Evolutionary conservation across 306 rosid species (phyloP).

Genomic region (Prunus mongolica): DNA sequence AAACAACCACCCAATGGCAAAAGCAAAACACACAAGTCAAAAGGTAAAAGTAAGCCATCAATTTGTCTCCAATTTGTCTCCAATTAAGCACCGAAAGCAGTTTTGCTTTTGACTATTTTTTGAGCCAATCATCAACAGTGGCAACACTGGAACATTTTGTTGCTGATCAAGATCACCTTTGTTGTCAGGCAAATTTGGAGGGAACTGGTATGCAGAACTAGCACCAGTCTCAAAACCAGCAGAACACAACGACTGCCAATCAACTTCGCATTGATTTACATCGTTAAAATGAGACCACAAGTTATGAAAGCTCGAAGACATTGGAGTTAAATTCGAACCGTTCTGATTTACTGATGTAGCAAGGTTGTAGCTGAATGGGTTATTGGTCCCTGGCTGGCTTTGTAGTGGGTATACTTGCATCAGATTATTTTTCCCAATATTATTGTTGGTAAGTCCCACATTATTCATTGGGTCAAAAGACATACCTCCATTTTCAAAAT

Average conservation of each 20-base stretch:
- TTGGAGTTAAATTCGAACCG: neutral
- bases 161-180: neutral
- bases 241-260: neutral
- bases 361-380: neutral
- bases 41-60: too few species aligned
- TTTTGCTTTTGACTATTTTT: too few species aligned
- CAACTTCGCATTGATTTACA: neutral
- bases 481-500: neutral
- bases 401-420: neutral
- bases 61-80: too few species aligned
- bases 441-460: neutral
- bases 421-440: constrained; percentile 5
- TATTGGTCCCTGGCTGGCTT: constrained; percentile 1
- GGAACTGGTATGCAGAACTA: neutral
- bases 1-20: too few species aligned
- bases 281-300: neutral
- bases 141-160: neutral
- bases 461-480: neutral
- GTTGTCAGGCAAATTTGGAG: neutral
- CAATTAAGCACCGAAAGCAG: too few species aligned
- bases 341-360: neutral
- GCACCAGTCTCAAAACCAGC: neutral
- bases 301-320: neutral
- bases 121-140: too few species aligned
- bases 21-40: too few species aligned